Evolutionary conservation across 768 basidiomycete genomes (phyloP), one percentile per base, ranked within the genome.

Genomic region (Collybiopsis confluens): DNA sequence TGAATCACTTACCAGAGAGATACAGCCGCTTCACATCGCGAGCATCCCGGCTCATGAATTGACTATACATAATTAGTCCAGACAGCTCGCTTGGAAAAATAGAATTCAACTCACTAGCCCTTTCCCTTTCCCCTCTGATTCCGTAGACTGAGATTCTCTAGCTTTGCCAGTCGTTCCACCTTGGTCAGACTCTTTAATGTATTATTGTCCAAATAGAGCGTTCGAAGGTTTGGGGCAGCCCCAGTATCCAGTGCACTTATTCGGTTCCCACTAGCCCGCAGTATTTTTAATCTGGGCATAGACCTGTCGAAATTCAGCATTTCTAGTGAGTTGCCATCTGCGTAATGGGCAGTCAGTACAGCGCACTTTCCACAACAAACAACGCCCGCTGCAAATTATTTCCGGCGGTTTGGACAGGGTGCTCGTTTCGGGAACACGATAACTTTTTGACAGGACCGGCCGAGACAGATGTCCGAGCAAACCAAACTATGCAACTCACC

Each of bases 21-120:
- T 98, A 99, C 65, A 98, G 72, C 51, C 95, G 84, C 72, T 94
- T 95, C 62, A 93, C 85, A 73, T 95, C 92, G 64, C 91, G 85
- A 64, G 97, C 81, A 65, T 92, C 88, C 62, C 82, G 83, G 71
- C 75, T 76, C 70, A 73, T 63, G 58, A 80, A 60, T 52, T 68
- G 73, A 54, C 78, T 78, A 56, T 36, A 61, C 44, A 42, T 33
- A 33, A 30, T 27, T 37, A 36, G 36, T 55, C 45, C 52, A 50
- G 46, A 33, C 54, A 56, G 57, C 57, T 36, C 42, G 52, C 56
- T 57, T 42, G 49, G 58, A 61, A 55, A 55, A 59, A 59, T 59
- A 61, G 58, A 26, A 58, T 38, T 15, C 58, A 44, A 86, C 88
- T 81, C 69, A 90, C 90, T 93, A 68, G 53, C 80, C 80, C 41